A percentile compares a stretch with the other conserved stretches of the same genome.
Evolutionary conservation across 2,329 filamentous ascomycete genomes (phyloP).

Genomic region (Ascochyta viciae-villosae): DNA sequence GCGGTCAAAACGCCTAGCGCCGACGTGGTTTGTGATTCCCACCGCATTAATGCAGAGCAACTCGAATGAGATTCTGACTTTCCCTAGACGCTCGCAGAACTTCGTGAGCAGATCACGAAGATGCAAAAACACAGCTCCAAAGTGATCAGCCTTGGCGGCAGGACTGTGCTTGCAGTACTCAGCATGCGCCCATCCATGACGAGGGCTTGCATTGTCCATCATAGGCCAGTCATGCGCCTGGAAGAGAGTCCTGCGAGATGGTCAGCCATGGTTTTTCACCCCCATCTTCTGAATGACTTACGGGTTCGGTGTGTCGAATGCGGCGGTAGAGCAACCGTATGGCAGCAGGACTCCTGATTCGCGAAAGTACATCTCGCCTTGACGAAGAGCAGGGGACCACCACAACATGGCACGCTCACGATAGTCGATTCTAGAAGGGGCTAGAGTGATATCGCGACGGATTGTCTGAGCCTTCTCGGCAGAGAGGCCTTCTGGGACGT

Average conservation of each 20-base stretch:
- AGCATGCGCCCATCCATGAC: conserved; percentile 45
- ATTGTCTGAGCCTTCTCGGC: conserved; percentile 25
- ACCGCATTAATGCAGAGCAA: conserved; percentile 37
- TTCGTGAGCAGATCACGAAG: conserved; percentile 37
- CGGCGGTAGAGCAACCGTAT: conserved; percentile 42
- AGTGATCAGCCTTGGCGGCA: conserved; percentile 45
- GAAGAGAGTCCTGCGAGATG: conserved; percentile 46
- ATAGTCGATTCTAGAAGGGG: conserved; percentile 37
- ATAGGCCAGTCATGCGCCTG: conserved; percentile 47
- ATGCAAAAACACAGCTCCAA: conserved; percentile 50
- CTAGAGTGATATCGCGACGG: conserved; percentile 40
- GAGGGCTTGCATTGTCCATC: conserved; percentile 47
- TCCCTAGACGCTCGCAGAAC: conserved; percentile 41
- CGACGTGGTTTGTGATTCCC: conserved; percentile 26
- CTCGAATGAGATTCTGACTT: conserved; percentile 31
- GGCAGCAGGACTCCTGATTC: conserved; percentile 52
- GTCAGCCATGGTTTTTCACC: neutral
- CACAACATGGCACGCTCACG: conserved; percentile 38
- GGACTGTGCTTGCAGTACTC: conserved; percentile 37
- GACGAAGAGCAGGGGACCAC: conserved; percentile 33
- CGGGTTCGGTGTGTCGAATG: conserved; percentile 53
- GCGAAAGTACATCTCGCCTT: conserved; percentile 42
- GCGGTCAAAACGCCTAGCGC: conserved; percentile 38
- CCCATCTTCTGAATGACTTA: conserved; percentile 30
- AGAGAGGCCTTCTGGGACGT: conserved; percentile 34